These are phyloP conservation scores for Infundibulicybe gibba DNA, from an alignment of 768 basidiomycete genomes.

Conservation along the genomic window DNA sequence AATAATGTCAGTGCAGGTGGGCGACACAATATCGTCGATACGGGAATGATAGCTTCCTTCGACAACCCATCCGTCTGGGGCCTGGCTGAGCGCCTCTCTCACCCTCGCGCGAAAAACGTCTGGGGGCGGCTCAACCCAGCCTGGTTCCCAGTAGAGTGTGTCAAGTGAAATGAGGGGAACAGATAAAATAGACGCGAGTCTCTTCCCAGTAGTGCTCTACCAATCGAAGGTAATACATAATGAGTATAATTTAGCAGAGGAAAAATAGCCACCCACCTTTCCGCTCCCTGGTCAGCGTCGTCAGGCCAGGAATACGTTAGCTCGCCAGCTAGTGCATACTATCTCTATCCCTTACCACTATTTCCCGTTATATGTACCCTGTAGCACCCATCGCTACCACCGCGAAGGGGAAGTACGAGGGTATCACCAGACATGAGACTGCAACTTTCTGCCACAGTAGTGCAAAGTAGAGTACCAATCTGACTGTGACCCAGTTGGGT, in stretches of 20 bases:
- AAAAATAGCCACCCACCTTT: constrained; percentile 16
- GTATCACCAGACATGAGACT: neutral
- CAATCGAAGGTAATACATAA: neutral
- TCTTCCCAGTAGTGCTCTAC: constrained; percentile 39
- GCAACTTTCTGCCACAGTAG: neutral
- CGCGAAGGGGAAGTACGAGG: constrained; percentile 27
- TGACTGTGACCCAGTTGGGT: neutral
- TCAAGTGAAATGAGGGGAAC: constrained; percentile 48
- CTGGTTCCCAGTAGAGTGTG: constrained; percentile 43
- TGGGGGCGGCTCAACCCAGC: constrained; percentile 32
- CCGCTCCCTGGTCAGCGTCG: constrained; percentile 21
- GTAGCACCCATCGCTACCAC: constrained; percentile 43
- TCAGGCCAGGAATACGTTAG: neutral
- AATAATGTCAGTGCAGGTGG: constrained; percentile 46
- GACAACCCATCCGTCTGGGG: constrained; percentile 45
- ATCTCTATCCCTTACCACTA: constrained; percentile 11
- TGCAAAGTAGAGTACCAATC: neutral
- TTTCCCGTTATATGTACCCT: constrained; percentile 50
- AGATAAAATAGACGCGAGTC: constrained; percentile 38
- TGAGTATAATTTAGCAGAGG: no score
- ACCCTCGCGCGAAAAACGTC: constrained; percentile 27
- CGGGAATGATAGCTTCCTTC: constrained; percentile 41
- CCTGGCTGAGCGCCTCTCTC: constrained; percentile 19
- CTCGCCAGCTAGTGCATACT: neutral
- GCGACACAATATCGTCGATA: constrained; percentile 27